Percentiles rank a stretch among this genome's conserved stretches.
Evolutionary conservation across 2,329 filamentous ascomycete species (phyloP).

Genomic region (Monosporascus cannonballus): DNA sequence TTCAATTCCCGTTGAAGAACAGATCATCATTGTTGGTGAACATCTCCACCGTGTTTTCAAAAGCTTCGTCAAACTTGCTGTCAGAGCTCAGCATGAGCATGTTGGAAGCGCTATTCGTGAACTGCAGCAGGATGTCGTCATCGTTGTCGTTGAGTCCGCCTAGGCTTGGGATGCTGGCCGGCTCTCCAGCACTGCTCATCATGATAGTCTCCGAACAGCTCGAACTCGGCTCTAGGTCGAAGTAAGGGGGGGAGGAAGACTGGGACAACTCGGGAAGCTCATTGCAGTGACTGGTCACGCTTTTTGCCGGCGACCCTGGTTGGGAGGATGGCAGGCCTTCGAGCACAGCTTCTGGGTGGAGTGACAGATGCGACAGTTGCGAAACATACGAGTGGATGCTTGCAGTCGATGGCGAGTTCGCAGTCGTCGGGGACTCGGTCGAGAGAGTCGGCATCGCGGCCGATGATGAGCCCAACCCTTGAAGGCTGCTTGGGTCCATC

Average conservation of each 20-base stretch:
- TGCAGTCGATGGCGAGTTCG: neutral
- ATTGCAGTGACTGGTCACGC: slow-evolving; percentile 45
- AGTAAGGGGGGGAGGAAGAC: slow-evolving; percentile 52
- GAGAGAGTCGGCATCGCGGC: slow-evolving; percentile 33
- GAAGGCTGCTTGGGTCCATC: slow-evolving; percentile 32
- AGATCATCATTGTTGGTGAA: slow-evolving; percentile 46
- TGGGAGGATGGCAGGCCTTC: slow-evolving; percentile 18
- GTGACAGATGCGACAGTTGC: slow-evolving; percentile 27
- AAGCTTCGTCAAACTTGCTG: slow-evolving; percentile 49
- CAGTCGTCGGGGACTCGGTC: slow-evolving; percentile 14
- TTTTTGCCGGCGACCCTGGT: slow-evolving; percentile 31
- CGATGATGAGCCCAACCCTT: slow-evolving; percentile 27
- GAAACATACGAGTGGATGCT: slow-evolving; percentile 40
- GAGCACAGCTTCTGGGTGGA: slow-evolving; percentile 34
- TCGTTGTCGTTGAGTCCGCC: slow-evolving; percentile 28
- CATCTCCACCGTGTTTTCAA: slow-evolving; percentile 43
- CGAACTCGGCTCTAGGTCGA: slow-evolving; percentile 38
- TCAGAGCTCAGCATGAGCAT: slow-evolving; percentile 39
- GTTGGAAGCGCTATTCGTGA: slow-evolving; percentile 36
- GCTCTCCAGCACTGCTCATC: slow-evolving; percentile 25
- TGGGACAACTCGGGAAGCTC: slow-evolving; percentile 57
- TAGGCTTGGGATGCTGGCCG: slow-evolving; percentile 22
- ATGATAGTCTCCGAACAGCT: slow-evolving; percentile 11
- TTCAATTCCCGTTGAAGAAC: slow-evolving; percentile 37
- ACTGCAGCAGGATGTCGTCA: slow-evolving; percentile 42